phyloP scores from a whole-genome alignment of 2,329 filamentous ascomycete species.

The Onygenales sp. region DNA sequence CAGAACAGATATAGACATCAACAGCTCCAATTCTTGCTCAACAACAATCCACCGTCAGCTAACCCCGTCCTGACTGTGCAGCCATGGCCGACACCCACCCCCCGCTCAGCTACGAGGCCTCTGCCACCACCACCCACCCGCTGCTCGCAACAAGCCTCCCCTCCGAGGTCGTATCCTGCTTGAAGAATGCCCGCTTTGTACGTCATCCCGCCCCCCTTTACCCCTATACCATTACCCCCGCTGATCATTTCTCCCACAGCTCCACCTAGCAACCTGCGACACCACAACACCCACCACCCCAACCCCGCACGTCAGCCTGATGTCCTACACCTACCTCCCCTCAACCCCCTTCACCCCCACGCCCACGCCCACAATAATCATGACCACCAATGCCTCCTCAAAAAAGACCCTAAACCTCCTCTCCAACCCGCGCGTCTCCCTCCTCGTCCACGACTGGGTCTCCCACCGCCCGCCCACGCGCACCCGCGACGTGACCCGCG shows the following conservation, averaged over 20 bases:
- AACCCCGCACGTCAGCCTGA: slow-evolving; percentile 83
- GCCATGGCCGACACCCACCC: slow-evolving; percentile 42
- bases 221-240: slow-evolving; percentile 8
- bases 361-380: slow-evolving; percentile 86
- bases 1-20: too few relatives aligned
- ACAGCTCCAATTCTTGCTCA: too few relatives aligned
- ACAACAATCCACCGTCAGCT: neutral
- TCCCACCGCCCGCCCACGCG: slow-evolving; percentile 80
- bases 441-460: slow-evolving; percentile 98
- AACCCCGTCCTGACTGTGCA: neutral
- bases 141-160: slow-evolving; percentile 63
- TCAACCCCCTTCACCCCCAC: slow-evolving; percentile 56
- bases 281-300: slow-evolving; percentile 72
- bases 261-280: slow-evolving; percentile 87
- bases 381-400: slow-evolving; percentile 74
- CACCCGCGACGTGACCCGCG: slow-evolving; percentile 45
- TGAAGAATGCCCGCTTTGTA: slow-evolving; percentile 93
- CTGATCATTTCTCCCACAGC: slow-evolving; percentile 41
- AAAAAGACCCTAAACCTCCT: slow-evolving; percentile 66
- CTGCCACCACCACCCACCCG: slow-evolving; percentile 62
- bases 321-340: slow-evolving; percentile 98
- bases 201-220: slow-evolving; percentile 19
- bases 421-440: slow-evolving; percentile 75
- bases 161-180: slow-evolving; percentile 75
- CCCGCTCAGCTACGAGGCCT: slow-evolving; percentile 65